Evolutionary conservation across 2,329 filamentous ascomycete species (phyloP).

Genomic region (Alternaria sp.): DNA sequence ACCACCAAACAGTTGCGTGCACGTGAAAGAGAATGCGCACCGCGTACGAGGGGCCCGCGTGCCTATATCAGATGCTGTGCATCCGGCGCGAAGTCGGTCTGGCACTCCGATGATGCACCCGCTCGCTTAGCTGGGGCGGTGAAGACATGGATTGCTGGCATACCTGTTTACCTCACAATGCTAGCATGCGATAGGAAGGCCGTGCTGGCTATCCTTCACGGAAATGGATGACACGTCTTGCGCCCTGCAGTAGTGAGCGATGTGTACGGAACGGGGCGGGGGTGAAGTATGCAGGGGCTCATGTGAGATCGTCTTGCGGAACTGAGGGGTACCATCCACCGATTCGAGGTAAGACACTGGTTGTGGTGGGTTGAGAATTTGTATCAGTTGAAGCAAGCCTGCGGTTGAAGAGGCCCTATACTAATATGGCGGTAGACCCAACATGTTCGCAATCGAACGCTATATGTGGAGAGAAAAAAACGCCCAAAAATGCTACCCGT

Average conservation of each 20-base stretch:
- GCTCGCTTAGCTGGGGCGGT: slow-evolving; percentile 27
- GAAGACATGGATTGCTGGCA: slow-evolving; percentile 22
- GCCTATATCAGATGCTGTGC: slow-evolving; percentile 6
- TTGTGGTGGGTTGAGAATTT: background rate
- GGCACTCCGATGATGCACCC: slow-evolving; percentile 7
- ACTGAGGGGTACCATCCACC: slow-evolving; percentile 5
- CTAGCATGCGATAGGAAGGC: slow-evolving; percentile 10
- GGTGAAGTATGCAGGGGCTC: slow-evolving; percentile 10
- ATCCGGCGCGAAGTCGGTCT: background rate
- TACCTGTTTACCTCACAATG: slow-evolving; percentile 6
- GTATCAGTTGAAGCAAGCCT: background rate
- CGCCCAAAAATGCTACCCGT: slow-evolving; percentile 7
- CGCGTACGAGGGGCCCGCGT: background rate
- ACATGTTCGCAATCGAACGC: background rate
- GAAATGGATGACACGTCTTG: slow-evolving; percentile 10
- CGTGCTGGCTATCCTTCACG: background rate
- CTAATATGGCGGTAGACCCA: background rate
- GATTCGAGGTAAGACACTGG: background rate
- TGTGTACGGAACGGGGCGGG: slow-evolving; percentile 9
- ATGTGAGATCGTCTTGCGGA: slow-evolving; percentile 7
- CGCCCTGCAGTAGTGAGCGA: slow-evolving; percentile 6
- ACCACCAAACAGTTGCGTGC: background rate
- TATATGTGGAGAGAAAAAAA: background rate
- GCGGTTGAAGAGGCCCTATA: background rate
- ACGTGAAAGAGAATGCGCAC: background rate